Base-by-base conservation (phyloP, 148 eudicot genomes). In the Amaranthus cruentus region DNA sequence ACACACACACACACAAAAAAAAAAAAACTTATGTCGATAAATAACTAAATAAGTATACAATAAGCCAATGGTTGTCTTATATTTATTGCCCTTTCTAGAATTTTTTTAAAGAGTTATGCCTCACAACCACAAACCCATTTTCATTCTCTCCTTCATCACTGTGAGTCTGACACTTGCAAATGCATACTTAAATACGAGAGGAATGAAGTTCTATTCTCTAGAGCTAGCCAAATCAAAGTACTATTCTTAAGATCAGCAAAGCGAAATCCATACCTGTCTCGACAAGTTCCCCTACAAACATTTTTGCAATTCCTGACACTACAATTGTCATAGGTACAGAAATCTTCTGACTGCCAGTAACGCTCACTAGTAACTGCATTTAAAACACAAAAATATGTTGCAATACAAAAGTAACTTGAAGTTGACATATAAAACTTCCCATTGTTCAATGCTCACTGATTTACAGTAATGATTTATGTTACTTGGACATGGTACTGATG, bases 221-320 rank as follows among this genome's bases (percentile, higher is more conserved):
- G 51, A 10, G n/a, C 51, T 47, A 3, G 3, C 67, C 48, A 43
- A 62, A 4, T 14, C 15, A 59, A 9, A 75, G 3, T 51, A 5
- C 62, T 13, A n/a, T 8, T 4, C 14, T 57, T 3, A 7, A 46
- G 55, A 2, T 13, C 13, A 54, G 15, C 9, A 50, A 66, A 72
- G 11, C 13, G 65, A n/a, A 50, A 7, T 7, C 18, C 6, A 55
- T 80, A 94, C 98, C 97, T 82, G 92, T 89, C 86, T 95, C 97
- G 69, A 95, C 87, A 72, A 95, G 90, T 81, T 95, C 99, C 54
- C 99, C 97, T 62, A 91, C 96, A 83, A 90, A 95, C 92, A 95
- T 90, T 72, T 95, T 95, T 80, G 97, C 96, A 66, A 95, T 95
- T 72, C 98, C 96, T 10, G 98, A 91, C 68, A 88, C 96, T 78